phyloP scores from a whole-genome alignment of 768 basidiomycete species.

The Auricularia sp. region DNA sequence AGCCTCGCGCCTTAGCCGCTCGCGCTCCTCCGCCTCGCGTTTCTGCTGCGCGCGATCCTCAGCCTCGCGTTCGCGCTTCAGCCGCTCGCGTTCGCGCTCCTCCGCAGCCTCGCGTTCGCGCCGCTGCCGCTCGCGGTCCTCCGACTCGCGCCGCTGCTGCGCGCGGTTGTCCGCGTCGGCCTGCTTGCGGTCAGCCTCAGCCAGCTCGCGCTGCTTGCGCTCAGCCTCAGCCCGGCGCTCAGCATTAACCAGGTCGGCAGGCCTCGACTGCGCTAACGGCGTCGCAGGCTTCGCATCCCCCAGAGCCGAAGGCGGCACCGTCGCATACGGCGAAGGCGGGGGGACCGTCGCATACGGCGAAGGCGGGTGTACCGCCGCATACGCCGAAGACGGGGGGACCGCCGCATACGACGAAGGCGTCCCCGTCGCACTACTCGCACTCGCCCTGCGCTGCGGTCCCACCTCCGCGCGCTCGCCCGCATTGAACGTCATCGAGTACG shows the following conservation, averaged over 20 bases:
- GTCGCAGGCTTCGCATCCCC: not conserved
- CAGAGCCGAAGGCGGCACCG: too few species aligned
- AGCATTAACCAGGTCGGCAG: too few species aligned
- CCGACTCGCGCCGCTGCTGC: slow-evolving; percentile 26
- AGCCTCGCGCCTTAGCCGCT: slow-evolving; percentile 7
- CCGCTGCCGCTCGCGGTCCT: slow-evolving; percentile 18
- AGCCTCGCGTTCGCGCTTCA: slow-evolving; percentile 51
- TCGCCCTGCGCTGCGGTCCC: too few species aligned
- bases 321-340: too few species aligned
- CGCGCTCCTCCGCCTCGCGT: slow-evolving; percentile 4
- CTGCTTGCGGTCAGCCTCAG: slow-evolving; percentile 6
- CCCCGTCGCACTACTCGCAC: too few species aligned
- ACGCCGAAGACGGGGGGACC: too few species aligned
- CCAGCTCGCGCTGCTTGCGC: not conserved
- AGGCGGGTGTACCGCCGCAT: too few species aligned
- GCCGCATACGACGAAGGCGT: too few species aligned
- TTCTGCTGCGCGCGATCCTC: slow-evolving; percentile 31
- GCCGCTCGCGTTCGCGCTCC: slow-evolving; percentile 22
- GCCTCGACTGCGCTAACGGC: too few species aligned
- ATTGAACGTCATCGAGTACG: too few species aligned
- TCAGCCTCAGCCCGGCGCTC: not conserved
- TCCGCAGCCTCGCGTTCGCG: slow-evolving; percentile 23
- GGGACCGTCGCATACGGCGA: too few species aligned
- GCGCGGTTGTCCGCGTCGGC: slow-evolving; percentile 8
- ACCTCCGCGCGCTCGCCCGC: too few species aligned